These are phyloP conservation scores for Chamaecyparis obtusa DNA, from an alignment of 75 land plant genomes.

Conservation along the genomic window DNA sequence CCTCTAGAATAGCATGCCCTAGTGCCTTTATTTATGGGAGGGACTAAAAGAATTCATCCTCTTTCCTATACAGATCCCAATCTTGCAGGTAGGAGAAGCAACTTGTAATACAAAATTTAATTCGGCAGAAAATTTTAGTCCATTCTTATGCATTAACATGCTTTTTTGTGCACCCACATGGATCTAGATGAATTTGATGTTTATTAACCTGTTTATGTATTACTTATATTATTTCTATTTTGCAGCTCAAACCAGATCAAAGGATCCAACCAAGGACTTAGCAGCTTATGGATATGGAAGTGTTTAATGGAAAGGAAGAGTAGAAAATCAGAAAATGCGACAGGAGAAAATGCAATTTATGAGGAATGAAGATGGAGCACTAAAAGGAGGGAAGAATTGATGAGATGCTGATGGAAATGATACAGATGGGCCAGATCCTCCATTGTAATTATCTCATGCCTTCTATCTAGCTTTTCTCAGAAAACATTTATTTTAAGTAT, in stretches of 20 bases:
- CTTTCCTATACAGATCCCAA: constrained; percentile 54
- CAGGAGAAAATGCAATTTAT: constrained; percentile 50
- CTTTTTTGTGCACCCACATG: background rate
- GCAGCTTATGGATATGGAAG: constrained; percentile 90
- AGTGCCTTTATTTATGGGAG: constrained; percentile 57
- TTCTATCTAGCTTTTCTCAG: background rate
- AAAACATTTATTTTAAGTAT: background rate
- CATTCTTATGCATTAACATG: background rate
- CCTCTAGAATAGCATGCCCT: constrained; percentile 79
- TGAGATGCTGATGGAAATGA: constrained; percentile 37
- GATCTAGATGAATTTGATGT: background rate
- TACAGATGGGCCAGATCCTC: constrained; percentile 58
- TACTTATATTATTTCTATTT: background rate
- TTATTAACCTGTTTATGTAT: background rate
- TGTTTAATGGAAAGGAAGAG: constrained; percentile 85
- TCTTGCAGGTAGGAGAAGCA: constrained; percentile 36
- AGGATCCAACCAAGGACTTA: constrained; percentile 82
- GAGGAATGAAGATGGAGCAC: constrained; percentile 28
- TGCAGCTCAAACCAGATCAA: constrained; percentile 61
- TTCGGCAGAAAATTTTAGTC: background rate
- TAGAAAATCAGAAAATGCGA: constrained; percentile 74
- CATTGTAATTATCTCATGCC: constrained; percentile 41
- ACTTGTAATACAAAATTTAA: background rate
- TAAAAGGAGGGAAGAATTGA: constrained; percentile 32
- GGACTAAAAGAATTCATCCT: constrained; percentile 70